phyloP scores from a whole-genome alignment of 768 basidiomycete genomes.

The Termitomyces sp. region DNA sequence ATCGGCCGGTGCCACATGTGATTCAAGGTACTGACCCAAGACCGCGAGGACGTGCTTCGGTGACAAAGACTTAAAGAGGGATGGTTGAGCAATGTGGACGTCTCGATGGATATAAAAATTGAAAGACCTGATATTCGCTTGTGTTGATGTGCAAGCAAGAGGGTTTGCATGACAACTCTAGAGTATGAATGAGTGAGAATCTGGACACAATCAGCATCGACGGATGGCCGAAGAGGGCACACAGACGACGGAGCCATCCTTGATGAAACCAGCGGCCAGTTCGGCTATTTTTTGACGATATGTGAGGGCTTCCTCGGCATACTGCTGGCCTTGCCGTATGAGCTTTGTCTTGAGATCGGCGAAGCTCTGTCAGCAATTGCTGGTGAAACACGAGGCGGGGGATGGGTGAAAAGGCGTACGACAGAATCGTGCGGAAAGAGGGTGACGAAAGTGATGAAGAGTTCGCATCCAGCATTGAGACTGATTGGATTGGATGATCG shows the following conservation, averaged over 20 bases:
- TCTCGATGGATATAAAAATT: slow-evolving; percentile 9
- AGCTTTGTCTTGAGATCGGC: slow-evolving; percentile 78
- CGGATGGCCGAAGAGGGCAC: background rate
- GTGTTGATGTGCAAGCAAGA: slow-evolving; percentile 82
- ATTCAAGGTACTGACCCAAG: slow-evolving; percentile 58
- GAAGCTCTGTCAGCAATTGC: slow-evolving; percentile 54
- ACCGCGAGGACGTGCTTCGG: slow-evolving; percentile 88
- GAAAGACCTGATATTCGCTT: slow-evolving; percentile 78
- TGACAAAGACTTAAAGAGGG: slow-evolving; percentile 73
- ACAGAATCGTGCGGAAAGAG: slow-evolving; percentile 76
- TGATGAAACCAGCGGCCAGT: slow-evolving; percentile 86
- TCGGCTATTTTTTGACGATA: slow-evolving; percentile 90
- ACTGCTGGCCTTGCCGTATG: slow-evolving; percentile 74
- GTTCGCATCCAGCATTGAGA: slow-evolving; percentile 82
- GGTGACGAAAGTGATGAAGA: slow-evolving; percentile 88
- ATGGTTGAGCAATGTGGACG: slow-evolving; percentile 1
- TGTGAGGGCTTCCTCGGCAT: slow-evolving; percentile 71
- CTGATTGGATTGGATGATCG: slow-evolving; percentile 76
- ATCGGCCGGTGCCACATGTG: slow-evolving; percentile 4
- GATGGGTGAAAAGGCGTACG: slow-evolving; percentile 38
- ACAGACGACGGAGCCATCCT: slow-evolving; percentile 85
- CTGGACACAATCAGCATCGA: slow-evolving; percentile 31
- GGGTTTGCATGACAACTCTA: slow-evolving; percentile 89
- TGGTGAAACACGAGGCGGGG: slow-evolving; percentile 9
- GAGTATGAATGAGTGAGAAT: slow-evolving; percentile 98